Base-by-base conservation (phyloP, 208 protist species). In the Spongospora subterranea region DNA sequence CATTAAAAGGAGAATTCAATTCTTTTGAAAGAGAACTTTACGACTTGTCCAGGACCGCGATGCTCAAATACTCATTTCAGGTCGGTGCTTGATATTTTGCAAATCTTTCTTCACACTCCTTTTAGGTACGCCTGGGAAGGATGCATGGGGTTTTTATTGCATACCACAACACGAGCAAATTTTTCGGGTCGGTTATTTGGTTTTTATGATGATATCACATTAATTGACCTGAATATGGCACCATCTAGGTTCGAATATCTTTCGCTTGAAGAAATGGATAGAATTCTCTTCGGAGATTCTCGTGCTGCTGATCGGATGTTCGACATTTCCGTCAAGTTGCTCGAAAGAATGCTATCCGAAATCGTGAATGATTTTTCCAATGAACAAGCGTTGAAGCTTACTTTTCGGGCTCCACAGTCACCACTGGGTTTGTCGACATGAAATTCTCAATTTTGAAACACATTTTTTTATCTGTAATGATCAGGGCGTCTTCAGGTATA, bases 271-370 rank as follows among this genome's bases (percentile, higher is more conserved):
- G 17, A n/a, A 35, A 82, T 82, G 71, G 71, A 82, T 82, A n/a
- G 35, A 39, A 82, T 82, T 43, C 71, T 82, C 17, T 6, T 82
- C 17, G 71, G 71, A 6, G 71, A 82, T 35, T 45, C 71, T 6
- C 6, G n/a, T 20, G 35, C 71, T 6, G 71, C 71, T 35, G 40
- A 82, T n/a, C 6, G n/a, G 71, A 6, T 82, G n/a, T 82, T 82
- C n/a, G 71, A 82, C 35, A 82, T 82, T n/a, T 40, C 17, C 71
- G n/a, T 82, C 71, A 82, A 82, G n/a, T 82, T 82, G 71, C 71
- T 82, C 17, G 71, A 82, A 43, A 35, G 71, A 13, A 82, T 43
- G 6, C 71, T 82, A 6, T 45, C 17, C 40, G 71, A 82, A 43
- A 82, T 82, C 71, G 35, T 82, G 17, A 82, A 82, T 43, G 71